phyloP scores from a whole-genome alignment of 306 rosid genomes.

The Abrus precatorius region DNA sequence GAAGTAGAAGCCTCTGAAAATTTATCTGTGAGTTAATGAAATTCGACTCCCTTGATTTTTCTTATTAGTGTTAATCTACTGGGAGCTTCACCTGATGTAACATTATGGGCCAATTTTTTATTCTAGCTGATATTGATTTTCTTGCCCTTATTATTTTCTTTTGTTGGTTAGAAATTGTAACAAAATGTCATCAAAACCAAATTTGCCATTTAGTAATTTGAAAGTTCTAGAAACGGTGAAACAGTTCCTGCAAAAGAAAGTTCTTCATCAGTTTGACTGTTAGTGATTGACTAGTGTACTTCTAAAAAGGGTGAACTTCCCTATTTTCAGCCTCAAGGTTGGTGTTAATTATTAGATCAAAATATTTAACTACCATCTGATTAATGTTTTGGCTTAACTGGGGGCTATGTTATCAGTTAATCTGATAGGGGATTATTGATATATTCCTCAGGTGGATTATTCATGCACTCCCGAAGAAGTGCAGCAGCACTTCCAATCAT shows the following conservation, averaged over 20 bases:
- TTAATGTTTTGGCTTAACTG: slow-evolving; percentile 18
- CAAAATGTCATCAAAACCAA: neutral
- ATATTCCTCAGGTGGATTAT: slow-evolving; percentile 74
- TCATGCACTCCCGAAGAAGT: slow-evolving; percentile 90
- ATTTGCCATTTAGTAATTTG: neutral
- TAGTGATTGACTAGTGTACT: neutral
- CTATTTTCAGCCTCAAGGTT: neutral
- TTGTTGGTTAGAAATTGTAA: neutral
- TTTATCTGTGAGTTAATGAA: neutral
- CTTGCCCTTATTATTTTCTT: neutral
- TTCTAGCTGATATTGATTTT: neutral
- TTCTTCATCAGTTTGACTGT: neutral
- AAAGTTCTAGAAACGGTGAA: neutral
- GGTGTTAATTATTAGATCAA: neutral
- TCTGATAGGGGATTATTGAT: neutral
- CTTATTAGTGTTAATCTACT: neutral
- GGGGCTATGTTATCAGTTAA: slow-evolving; percentile 20
- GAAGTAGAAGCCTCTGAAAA: neutral
- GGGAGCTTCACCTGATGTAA: neutral
- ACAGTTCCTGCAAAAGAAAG: slow-evolving; percentile 8
- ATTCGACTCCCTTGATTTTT: neutral
- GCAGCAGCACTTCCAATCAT: slow-evolving; percentile 88
- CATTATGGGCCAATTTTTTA: neutral
- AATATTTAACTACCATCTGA: neutral
- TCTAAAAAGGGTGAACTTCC: neutral